Conservation (phyloP, 768 basidiomycete species). For the Pisolithus sp. region DNA sequence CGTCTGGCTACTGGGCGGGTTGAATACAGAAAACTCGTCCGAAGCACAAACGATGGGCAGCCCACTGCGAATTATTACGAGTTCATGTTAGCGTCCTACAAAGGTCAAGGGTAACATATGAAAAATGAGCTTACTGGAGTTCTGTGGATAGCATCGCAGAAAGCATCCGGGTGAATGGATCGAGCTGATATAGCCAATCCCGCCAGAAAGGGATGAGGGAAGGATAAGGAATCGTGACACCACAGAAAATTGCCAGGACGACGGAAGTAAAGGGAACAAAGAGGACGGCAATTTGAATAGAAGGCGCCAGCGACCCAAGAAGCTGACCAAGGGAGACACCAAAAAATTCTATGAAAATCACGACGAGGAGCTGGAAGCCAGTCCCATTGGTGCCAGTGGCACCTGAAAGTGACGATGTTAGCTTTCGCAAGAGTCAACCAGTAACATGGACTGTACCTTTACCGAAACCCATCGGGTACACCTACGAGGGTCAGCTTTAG, state of each 20-base stretch:
- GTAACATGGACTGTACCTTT: slow-evolving; percentile 18
- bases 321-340: slow-evolving; percentile 70
- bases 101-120: background rate
- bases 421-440: background rate
- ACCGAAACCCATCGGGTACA: slow-evolving; percentile 64
- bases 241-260: slow-evolving; percentile 68
- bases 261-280: slow-evolving; percentile 72
- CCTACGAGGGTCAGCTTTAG: slow-evolving; percentile 14
- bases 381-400: slow-evolving; percentile 52
- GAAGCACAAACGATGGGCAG: slow-evolving; percentile 55
- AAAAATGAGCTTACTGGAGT: slow-evolving; percentile 45
- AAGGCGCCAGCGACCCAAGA: slow-evolving; percentile 70
- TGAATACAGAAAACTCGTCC: slow-evolving; percentile 67
- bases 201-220: slow-evolving; percentile 62
- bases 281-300: slow-evolving; percentile 71
- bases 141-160: slow-evolving; percentile 74
- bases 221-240: slow-evolving; percentile 70
- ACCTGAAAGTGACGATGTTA: slow-evolving; percentile 27
- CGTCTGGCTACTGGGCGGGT: slow-evolving; percentile 68
- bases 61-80: slow-evolving; percentile 37
- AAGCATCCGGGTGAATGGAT: slow-evolving; percentile 65
- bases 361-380: slow-evolving; percentile 65
- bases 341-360: slow-evolving; percentile 66
- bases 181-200: slow-evolving; percentile 70
- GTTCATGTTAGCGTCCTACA: background rate